These are phyloP conservation scores for Kodamaea laetipori DNA, from an alignment of 805 yeast genomes.

Conservation along the genomic window DNA sequence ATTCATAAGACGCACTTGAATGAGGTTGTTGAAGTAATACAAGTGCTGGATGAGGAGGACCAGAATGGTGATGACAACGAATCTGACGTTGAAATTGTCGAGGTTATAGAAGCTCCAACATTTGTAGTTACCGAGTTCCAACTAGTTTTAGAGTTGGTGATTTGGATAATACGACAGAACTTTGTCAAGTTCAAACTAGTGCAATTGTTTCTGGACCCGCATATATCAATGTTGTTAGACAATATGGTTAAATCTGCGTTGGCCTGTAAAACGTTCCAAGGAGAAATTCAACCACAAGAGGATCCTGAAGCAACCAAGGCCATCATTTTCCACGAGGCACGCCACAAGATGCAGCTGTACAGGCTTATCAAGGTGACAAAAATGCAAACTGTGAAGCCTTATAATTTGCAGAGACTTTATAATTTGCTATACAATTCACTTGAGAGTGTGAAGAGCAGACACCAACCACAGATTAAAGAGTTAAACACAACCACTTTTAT, in stretches of 20 bases:
- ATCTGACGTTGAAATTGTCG: conserved; percentile 14
- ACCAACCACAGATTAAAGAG: conserved; percentile 3
- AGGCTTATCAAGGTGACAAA: conserved; percentile 28
- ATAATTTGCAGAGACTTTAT: conserved; percentile 15
- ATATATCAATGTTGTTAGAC: conserved; percentile 21
- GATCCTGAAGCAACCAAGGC: conserved; percentile 2
- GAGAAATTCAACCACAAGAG: neutral
- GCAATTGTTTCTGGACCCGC: conserved; percentile 23
- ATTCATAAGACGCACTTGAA: neutral
- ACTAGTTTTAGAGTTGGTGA: conserved; percentile 23
- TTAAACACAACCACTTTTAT: conserved; percentile 1
- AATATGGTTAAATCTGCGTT: conserved; percentile 10
- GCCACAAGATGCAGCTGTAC: conserved; percentile 28
- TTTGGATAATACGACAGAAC: conserved; percentile 20
- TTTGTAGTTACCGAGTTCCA: conserved; percentile 27
- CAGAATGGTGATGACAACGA: no score
- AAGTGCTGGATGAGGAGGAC: conserved; percentile 2
- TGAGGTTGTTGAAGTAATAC: neutral
- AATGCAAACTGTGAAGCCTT: conserved; percentile 22
- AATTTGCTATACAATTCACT: neutral
- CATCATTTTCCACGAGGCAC: conserved; percentile 26
- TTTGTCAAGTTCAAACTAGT: conserved; percentile 22
- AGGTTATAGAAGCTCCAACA: conserved; percentile 17
- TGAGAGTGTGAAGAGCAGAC: conserved; percentile 2
- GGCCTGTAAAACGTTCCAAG: conserved; percentile 8